A percentile compares a stretch with the other conserved stretches of the same genome.
Evolutionary conservation across 1,284 basidiomycete genomes (phyloP).

Genomic region (Ustilago sp.): DNA sequence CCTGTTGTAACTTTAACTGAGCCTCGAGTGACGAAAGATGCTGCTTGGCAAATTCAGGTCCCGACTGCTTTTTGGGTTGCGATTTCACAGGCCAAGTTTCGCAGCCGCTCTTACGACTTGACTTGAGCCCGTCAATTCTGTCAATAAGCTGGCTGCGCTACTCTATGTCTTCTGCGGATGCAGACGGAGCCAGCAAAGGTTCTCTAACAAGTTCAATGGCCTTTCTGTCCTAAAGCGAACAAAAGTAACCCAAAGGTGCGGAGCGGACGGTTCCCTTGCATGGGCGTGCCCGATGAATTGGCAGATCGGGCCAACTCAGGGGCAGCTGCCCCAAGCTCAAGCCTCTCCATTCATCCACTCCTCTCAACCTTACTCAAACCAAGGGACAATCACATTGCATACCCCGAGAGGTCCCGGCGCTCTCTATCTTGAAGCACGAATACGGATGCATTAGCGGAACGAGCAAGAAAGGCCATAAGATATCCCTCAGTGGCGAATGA

Average conservation of each 20-base stretch:
- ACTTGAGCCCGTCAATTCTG: too few relatives aligned
- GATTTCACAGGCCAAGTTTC: conserved; percentile 22
- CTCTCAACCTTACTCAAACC: neutral
- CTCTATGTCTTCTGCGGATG: too few relatives aligned
- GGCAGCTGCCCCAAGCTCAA: neutral
- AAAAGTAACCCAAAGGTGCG: too few relatives aligned
- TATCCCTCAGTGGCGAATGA: neutral
- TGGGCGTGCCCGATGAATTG: neutral
- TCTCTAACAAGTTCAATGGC: too few relatives aligned
- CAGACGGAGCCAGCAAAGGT: too few relatives aligned
- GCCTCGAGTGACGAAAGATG: neutral
- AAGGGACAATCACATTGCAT: too few relatives aligned
- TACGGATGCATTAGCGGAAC: neutral
- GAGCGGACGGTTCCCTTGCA: too few relatives aligned
- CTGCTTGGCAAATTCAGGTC: conserved; percentile 14
- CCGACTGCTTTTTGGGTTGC: conserved; percentile 1
- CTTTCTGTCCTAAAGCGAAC: too few relatives aligned
- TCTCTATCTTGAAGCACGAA: neutral
- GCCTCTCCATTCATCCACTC: neutral
- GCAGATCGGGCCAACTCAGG: neutral
- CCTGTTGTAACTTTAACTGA: neutral
- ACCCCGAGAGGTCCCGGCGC: too few relatives aligned
- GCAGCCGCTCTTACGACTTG: neutral
- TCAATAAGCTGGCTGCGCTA: too few relatives aligned
- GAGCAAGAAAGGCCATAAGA: neutral